Evolutionary conservation across 345 rosid genomes (phyloP).

Genomic region (Eucalyptus coolabah): DNA sequence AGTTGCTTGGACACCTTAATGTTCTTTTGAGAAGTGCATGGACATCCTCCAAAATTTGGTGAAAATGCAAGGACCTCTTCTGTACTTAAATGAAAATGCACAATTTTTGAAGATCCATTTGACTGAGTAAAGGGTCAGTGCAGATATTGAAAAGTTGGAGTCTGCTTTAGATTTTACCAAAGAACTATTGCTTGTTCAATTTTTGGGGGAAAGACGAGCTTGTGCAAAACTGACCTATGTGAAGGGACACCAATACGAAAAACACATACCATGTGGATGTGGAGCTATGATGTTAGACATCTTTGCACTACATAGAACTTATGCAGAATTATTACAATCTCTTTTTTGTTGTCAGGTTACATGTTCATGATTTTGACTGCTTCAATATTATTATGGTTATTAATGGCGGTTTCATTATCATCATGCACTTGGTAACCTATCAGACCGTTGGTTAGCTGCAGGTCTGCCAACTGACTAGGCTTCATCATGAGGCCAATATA

Average conservation of each 20-base stretch:
- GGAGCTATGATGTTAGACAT: not conserved
- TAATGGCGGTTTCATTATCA: not conserved
- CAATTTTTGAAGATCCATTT: not conserved
- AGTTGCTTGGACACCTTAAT: not conserved
- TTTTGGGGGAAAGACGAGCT: not conserved
- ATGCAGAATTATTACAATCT: not conserved
- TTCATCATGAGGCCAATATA: not conserved
- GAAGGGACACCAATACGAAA: not conserved
- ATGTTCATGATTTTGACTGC: not conserved
- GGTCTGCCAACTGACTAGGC: not conserved
- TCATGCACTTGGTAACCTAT: not conserved
- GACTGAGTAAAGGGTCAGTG: not conserved
- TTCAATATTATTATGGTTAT: not conserved
- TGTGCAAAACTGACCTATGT: not conserved
- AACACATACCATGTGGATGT: not conserved
- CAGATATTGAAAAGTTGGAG: not conserved
- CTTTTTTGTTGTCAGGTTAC: not conserved
- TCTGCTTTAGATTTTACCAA: not conserved
- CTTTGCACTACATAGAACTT: not conserved
- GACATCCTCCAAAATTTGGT: not conserved
- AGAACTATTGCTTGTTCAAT: not conserved
- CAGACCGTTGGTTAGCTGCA: not conserved
- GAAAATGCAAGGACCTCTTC: not conserved
- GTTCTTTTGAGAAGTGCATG: not conserved
- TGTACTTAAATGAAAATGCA: not conserved